phyloP scores from a whole-genome alignment of 106 monocot species.

The Apostasia shenzhenica region DNA sequence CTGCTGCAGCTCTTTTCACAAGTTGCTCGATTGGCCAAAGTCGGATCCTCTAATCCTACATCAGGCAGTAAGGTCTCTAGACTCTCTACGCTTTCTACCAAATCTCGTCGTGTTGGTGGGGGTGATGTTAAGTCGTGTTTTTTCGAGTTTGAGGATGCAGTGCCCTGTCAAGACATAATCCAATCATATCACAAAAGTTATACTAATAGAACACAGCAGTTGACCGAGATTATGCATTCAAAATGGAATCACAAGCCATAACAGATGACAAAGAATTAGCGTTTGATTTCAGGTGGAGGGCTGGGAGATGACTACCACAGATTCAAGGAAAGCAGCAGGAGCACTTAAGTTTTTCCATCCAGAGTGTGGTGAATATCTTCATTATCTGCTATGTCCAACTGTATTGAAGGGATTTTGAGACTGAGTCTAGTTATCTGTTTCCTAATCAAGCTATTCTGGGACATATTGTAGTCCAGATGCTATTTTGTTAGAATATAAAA shows the following conservation, averaged over 20 bases:
- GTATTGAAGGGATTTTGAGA: too few species aligned
- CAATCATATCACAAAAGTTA: background rate
- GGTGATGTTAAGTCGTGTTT: background rate
- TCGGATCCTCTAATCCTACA: background rate
- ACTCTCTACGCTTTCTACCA: background rate
- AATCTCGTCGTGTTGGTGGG: background rate
- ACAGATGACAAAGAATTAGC: background rate
- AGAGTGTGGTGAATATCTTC: too few species aligned
- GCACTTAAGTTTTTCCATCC: too few species aligned
- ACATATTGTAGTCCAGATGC: too few species aligned
- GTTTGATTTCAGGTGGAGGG: background rate
- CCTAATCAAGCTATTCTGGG: too few species aligned
- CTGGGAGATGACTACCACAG: background rate
- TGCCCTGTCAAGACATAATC: constrained; percentile 6
- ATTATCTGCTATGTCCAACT: too few species aligned
- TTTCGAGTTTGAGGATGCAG: background rate
- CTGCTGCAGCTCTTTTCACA: constrained; percentile 2
- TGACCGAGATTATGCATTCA: background rate
- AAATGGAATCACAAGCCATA: background rate
- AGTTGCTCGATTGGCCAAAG: background rate
- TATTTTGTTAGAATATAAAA: too few species aligned
- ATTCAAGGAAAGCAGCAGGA: background rate
- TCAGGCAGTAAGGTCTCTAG: background rate
- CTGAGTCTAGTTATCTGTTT: too few species aligned
- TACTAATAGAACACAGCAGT: background rate